Evolutionary conservation across 2,329 filamentous ascomycete species (phyloP).

Genomic region (Trichoderma sp.): DNA sequence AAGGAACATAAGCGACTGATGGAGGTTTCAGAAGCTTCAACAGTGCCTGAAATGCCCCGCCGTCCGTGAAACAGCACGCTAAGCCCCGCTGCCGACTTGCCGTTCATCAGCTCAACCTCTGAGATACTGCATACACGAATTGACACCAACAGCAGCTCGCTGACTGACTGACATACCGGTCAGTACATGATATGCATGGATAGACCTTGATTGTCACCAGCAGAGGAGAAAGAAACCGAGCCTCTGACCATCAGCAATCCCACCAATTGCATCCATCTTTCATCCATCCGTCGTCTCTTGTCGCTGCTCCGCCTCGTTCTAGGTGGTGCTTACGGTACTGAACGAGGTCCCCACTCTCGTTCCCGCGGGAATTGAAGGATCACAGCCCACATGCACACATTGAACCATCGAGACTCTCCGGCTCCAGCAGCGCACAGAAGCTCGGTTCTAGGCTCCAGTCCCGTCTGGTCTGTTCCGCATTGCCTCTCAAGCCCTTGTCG

Average conservation of each 20-base stretch:
- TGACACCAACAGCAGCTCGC: too few species aligned
- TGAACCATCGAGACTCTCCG: conserved; percentile 1
- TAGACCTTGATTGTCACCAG: background rate
- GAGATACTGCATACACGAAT: too few species aligned
- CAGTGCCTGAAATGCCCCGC: conserved; percentile 10
- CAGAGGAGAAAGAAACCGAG: background rate
- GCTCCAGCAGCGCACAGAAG: background rate
- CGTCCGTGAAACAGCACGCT: conserved; percentile 11
- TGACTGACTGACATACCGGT: too few species aligned
- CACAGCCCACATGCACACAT: conserved; percentile 13
- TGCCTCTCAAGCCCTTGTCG: background rate
- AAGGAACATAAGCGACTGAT: background rate
- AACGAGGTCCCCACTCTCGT: conserved; percentile 7
- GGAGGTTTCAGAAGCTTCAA: background rate
- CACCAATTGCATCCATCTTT: background rate
- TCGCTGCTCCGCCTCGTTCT: conserved; percentile 17
- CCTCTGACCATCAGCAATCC: background rate
- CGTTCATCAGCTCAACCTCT: conserved; percentile 8
- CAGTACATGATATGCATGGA: too few species aligned
- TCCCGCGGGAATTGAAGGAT: conserved; percentile 14
- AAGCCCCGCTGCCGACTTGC: conserved; percentile 24
- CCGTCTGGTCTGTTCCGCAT: too few species aligned
- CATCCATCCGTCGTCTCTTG: background rate
- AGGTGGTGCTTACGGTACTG: conserved; percentile 4
- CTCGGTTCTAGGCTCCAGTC: too few species aligned